A percentile compares a stretch with the other conserved stretches of the same genome.
Evolutionary conservation across 2,329 filamentous ascomycete species (phyloP).

Genomic region (Aspergillus jensenii): DNA sequence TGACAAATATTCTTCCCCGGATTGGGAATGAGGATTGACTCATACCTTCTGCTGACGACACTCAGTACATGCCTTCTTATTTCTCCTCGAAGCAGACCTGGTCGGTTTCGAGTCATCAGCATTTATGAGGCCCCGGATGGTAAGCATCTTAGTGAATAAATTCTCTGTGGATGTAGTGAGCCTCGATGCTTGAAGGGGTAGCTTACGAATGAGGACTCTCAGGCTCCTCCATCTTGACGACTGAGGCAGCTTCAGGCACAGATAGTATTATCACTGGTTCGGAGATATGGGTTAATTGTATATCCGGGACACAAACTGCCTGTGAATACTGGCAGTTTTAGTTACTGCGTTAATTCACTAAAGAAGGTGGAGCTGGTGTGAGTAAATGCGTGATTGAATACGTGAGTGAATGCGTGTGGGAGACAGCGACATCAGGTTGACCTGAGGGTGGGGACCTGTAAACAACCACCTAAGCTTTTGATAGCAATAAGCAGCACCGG

Average conservation of each 20-base stretch:
- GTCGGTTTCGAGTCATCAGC: not conserved
- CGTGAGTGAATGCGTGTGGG: too few relatives aligned
- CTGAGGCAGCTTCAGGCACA: too few relatives aligned
- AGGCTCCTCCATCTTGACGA: not conserved
- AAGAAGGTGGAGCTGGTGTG: too few relatives aligned
- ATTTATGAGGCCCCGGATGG: not conserved
- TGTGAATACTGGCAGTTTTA: too few relatives aligned
- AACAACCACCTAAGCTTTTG: not conserved
- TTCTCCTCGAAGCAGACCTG: conserved; percentile 26
- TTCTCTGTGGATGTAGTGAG: not conserved
- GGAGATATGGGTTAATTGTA: not conserved
- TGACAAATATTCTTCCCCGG: not conserved
- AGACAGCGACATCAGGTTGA: too few relatives aligned
- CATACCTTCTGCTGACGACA: conserved; percentile 46
- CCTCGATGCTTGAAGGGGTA: not conserved
- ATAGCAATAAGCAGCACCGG: not conserved
- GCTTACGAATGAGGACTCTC: not conserved
- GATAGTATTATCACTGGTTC: too few relatives aligned
- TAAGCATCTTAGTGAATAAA: not conserved
- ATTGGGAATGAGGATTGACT: not conserved
- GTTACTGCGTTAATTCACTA: too few relatives aligned
- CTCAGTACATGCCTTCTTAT: conserved; percentile 45
- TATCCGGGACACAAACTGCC: not conserved
- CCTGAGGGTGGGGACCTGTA: not conserved
- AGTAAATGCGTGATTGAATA: too few relatives aligned